Evolutionary conservation across 495 filamentous ascomycete genomes (phyloP).

Genomic region (Trichoderma parareesei): DNA sequence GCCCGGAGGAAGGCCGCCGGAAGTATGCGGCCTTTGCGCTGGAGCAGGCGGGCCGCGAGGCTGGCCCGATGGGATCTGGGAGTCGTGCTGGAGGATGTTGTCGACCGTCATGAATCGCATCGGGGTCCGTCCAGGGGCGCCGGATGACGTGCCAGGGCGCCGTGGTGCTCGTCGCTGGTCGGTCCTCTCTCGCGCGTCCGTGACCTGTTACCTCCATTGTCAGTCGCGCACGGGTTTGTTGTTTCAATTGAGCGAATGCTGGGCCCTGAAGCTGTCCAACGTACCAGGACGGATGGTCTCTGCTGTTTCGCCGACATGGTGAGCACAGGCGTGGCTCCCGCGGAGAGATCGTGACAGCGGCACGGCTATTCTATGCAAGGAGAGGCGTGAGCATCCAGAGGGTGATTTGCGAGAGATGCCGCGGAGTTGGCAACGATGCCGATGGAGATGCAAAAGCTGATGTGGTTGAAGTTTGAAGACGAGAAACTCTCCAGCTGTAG

Average conservation of each 20-base stretch:
- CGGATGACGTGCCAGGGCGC: slow-evolving; percentile 12
- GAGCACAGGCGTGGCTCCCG: neutral
- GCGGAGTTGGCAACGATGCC: neutral
- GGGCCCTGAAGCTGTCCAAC: neutral
- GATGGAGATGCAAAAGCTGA: neutral
- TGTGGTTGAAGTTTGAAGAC: neutral
- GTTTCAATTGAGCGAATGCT: neutral
- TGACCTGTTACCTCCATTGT: slow-evolving; percentile 21
- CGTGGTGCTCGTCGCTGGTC: slow-evolving; percentile 17
- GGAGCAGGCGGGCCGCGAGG: slow-evolving; percentile 60
- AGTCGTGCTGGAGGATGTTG: slow-evolving; percentile 87
- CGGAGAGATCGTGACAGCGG: neutral
- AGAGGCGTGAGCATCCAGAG: neutral
- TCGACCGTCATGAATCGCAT: slow-evolving; percentile 92
- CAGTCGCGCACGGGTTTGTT: neutral
- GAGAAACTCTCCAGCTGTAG: neutral
- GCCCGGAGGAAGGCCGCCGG: slow-evolving; percentile 36
- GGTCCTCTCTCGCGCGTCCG: slow-evolving; percentile 29
- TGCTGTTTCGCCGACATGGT: slow-evolving; percentile 26
- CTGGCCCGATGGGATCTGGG: slow-evolving; percentile 92
- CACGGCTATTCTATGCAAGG: neutral
- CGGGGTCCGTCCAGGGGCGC: slow-evolving; percentile 23
- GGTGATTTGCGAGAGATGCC: neutral
- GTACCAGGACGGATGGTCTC: slow-evolving; percentile 28
- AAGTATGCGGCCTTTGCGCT: slow-evolving; percentile 36